Conservation (phyloP, 345 rosid genomes). For the Diplotaxis tenuifolia region DNA sequence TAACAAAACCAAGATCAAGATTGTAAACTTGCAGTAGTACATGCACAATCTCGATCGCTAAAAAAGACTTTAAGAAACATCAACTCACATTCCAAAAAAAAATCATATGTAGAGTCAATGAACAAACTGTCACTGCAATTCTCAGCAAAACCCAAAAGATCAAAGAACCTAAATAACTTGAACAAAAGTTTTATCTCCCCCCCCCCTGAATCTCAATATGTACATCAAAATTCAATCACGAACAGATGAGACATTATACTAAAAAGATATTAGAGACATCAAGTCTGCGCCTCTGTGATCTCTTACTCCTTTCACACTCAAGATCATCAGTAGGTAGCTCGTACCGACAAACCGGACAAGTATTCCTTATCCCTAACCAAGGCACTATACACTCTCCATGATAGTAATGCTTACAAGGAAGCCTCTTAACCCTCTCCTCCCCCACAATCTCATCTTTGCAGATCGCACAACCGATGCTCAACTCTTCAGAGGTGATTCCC, state of each 20-base stretch:
- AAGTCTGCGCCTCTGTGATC: conserved; percentile 16
- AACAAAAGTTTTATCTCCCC: background rate
- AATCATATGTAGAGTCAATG: background rate
- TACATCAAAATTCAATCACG: conserved; percentile 13
- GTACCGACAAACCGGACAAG: conserved; percentile 87
- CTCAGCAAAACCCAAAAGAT: background rate
- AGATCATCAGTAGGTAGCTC: conserved; percentile 85
- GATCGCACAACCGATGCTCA: conserved; percentile 65
- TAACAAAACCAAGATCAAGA: too few relatives aligned
- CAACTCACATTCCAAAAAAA: too few relatives aligned
- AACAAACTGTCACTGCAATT: background rate
- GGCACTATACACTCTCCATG: conserved; percentile 84
- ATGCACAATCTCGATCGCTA: too few relatives aligned
- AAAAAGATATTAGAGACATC: too few relatives aligned
- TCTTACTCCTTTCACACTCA: conserved; percentile 63
- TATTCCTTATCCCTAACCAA: conserved; percentile 83
- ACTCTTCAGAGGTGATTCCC: conserved; percentile 47
- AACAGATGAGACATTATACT: too few relatives aligned
- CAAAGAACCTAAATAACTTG: background rate
- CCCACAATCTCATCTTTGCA: conserved; percentile 72
- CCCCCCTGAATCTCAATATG: too few relatives aligned
- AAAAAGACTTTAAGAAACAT: too few relatives aligned
- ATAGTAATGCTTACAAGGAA: conserved; percentile 79
- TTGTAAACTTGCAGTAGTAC: background rate
- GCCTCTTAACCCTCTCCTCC: conserved; percentile 58